Percentiles rank a stretch among this genome's conserved stretches.
Conservation (phyloP, 2,329 filamentous ascomycete species). For the Orbilia quercus region DNA sequence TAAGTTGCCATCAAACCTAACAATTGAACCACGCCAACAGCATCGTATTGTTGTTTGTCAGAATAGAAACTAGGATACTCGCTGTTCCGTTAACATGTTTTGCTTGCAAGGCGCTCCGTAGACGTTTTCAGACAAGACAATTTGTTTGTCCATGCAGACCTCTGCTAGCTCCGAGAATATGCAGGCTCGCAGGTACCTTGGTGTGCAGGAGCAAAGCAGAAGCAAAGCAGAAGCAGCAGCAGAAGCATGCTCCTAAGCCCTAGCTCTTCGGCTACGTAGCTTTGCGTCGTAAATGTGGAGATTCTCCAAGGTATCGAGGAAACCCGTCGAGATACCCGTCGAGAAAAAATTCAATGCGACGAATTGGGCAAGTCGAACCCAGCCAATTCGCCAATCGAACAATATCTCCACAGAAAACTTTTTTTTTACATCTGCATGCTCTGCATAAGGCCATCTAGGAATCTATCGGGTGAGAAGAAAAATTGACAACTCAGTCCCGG, state of each 20-base stretch:
- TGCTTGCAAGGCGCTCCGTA: not conserved
- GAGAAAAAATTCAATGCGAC: not conserved
- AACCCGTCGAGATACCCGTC: too few species aligned
- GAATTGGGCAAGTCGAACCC: conserved; percentile 34
- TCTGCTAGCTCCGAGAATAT: too few species aligned
- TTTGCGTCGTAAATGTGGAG: not conserved
- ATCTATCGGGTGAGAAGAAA: not conserved
- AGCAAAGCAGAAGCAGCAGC: not conserved
- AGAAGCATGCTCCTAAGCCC: conserved; percentile 15
- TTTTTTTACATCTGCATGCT: not conserved
- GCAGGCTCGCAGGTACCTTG: too few species aligned
- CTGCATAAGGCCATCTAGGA: too few species aligned
- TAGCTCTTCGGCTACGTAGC: conserved; percentile 23
- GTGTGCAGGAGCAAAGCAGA: not conserved
- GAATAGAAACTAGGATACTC: too few species aligned
- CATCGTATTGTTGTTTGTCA: too few species aligned
- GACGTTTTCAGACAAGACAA: not conserved
- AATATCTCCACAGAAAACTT: not conserved
- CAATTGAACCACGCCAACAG: too few species aligned
- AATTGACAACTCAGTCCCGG: conserved; percentile 41
- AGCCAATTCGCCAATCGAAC: conserved; percentile 14
- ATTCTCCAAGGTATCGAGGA: too few species aligned
- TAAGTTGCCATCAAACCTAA: too few species aligned
- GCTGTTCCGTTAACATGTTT: too few species aligned
- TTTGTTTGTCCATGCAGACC: too few species aligned